Conservation (phyloP, 148 eudicot species). For the Persicaria maculosa region DNA sequence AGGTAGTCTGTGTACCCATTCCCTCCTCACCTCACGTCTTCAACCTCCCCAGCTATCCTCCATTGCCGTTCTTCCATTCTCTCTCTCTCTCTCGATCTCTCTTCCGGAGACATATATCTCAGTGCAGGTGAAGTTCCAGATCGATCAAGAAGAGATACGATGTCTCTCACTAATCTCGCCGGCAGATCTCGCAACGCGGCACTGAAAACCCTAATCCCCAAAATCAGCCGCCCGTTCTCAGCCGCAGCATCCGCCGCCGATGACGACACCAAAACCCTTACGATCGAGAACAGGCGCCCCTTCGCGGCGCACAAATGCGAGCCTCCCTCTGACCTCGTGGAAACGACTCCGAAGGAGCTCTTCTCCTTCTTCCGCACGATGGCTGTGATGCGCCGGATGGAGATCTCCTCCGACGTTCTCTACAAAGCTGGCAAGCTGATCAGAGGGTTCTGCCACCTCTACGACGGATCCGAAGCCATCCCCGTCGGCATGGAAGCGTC, state of each 20-base stretch:
- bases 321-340: conserved; percentile 56
- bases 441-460: conserved; percentile 84
- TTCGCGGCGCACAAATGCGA: conserved; percentile 67
- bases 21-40: not conserved
- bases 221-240: conserved; percentile 30
- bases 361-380: conserved; percentile 60
- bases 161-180: conserved; percentile 37
- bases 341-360: conserved; percentile 53
- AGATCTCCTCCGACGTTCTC: conserved; percentile 85
- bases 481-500: conserved; percentile 90
- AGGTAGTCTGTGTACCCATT: not conserved
- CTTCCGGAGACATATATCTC: conserved; percentile 1
- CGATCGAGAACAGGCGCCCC: conserved; percentile 64
- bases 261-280: conserved; percentile 38
- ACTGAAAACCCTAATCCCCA: conserved; percentile 19
- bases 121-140: not conserved
- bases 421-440: conserved; percentile 81
- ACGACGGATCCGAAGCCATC: conserved; percentile 94
- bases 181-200: conserved; percentile 13
- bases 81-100: not conserved
- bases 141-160: conserved; percentile 5
- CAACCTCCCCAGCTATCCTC: not conserved
- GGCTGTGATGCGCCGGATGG: conserved; percentile 81
- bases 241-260: conserved; percentile 23
- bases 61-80: not conserved